Evolutionary conservation across 768 basidiomycete species (phyloP).

Genomic region (Candolleomyces aberdarensis): DNA sequence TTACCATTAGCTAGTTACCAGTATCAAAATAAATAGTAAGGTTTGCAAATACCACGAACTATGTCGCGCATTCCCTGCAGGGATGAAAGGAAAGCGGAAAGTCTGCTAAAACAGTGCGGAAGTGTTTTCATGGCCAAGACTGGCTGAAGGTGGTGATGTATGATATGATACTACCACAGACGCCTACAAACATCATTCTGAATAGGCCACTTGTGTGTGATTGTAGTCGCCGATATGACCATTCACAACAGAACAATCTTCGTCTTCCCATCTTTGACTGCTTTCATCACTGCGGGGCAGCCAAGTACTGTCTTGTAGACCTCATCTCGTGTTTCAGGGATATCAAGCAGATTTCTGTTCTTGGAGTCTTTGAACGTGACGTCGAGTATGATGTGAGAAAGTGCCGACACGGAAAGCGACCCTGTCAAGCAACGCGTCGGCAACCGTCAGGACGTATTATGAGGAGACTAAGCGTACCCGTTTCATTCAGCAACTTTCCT

Average conservation of each 20-base stretch:
- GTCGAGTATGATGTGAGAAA: constrained; percentile 85
- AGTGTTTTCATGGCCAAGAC: no score
- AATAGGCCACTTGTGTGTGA: not conserved
- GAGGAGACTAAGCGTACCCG: constrained; percentile 41
- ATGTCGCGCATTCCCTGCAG: no score
- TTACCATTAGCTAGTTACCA: not conserved
- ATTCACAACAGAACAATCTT: constrained; percentile 76
- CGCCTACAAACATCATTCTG: not conserved
- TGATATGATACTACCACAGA: no score
- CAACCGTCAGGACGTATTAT: not conserved
- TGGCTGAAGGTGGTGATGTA: no score
- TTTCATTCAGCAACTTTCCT: constrained; percentile 77
- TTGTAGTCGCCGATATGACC: not conserved
- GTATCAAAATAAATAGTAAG: not conserved
- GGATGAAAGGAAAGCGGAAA: no score
- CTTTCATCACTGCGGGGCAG: constrained; percentile 54
- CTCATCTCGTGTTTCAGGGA: constrained; percentile 82
- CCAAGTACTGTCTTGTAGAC: constrained; percentile 74
- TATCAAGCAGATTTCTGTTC: constrained; percentile 71
- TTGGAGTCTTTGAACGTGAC: constrained; percentile 72
- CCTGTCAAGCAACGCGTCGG: constrained; percentile 40
- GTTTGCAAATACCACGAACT: no score
- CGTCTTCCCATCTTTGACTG: constrained; percentile 68
- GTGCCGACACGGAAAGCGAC: constrained; percentile 64
- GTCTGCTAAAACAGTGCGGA: no score